phyloP scores from a whole-genome alignment of 225 moss, liverwort and hornwort species.

The Takakia lepidozioides region DNA sequence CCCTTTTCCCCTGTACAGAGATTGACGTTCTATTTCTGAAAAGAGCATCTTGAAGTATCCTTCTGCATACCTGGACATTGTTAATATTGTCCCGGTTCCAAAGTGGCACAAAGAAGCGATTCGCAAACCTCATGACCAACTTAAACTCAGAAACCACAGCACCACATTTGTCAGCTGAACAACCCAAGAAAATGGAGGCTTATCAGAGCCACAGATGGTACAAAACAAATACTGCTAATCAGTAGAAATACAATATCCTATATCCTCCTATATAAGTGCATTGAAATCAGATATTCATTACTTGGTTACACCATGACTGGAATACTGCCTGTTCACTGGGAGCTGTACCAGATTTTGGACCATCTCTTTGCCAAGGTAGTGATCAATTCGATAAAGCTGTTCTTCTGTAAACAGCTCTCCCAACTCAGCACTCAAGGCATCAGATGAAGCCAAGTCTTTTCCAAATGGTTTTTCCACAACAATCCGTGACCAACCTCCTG shows the following conservation, averaged over 20 bases:
- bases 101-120: constrained; percentile 82
- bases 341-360: constrained; percentile 65
- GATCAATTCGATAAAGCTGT: constrained; percentile 87
- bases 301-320: too few relatives aligned
- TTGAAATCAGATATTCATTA: too few relatives aligned
- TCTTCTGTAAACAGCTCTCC: constrained; percentile 77
- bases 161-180: too few relatives aligned
- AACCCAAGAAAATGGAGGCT: too few relatives aligned
- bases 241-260: too few relatives aligned
- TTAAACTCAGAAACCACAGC: constrained; percentile 7
- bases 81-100: constrained; percentile 96
- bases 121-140: constrained; percentile 95
- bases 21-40: too few relatives aligned
- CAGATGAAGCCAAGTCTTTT: constrained; percentile 69
- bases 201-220: too few relatives aligned
- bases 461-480: constrained; percentile 98
- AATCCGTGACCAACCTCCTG: constrained; percentile 86
- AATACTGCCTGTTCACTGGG: too few relatives aligned
- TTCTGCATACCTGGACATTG: constrained; percentile 51
- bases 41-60: too few relatives aligned
- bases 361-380: constrained; percentile 93
- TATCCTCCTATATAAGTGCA: too few relatives aligned
- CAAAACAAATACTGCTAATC: too few relatives aligned
- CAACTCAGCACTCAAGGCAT: constrained; percentile 60
- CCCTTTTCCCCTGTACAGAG: too few relatives aligned